Conservation (phyloP, 495 filamentous ascomycete genomes). For the Xylaria castorea region DNA sequence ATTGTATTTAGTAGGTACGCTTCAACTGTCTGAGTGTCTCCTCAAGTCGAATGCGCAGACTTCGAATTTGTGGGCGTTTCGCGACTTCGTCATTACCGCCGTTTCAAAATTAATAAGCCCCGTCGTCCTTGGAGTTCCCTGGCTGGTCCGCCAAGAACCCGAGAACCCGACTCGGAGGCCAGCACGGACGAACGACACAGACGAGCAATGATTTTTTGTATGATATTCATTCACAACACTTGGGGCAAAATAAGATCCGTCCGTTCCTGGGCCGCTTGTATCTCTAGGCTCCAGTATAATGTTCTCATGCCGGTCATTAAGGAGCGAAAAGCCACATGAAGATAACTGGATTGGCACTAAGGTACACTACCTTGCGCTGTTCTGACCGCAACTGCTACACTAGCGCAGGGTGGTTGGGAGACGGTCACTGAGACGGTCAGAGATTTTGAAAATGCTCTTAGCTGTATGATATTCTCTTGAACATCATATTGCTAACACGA, state of each 20-base stretch:
- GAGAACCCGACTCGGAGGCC: not conserved
- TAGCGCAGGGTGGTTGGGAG: no score
- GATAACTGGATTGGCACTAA: no score
- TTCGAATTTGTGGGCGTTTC: not conserved
- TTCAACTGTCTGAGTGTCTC: not conserved
- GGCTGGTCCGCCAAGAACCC: slow-evolving; percentile 4
- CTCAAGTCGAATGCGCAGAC: not conserved
- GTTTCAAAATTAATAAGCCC: not conserved
- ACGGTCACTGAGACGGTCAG: no score
- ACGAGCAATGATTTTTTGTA: not conserved
- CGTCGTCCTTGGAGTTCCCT: not conserved
- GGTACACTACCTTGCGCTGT: no score
- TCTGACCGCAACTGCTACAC: no score
- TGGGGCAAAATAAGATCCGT: not conserved
- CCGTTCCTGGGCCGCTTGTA: not conserved
- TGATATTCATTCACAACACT: not conserved
- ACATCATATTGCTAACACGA: no score
- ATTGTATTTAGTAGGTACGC: not conserved
- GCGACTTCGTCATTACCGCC: not conserved
- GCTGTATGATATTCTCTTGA: no score
- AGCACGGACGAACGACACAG: not conserved
- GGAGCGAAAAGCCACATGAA: not conserved
- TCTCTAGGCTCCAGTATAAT: not conserved
- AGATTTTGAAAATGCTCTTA: no score
- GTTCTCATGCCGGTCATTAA: not conserved